Evolutionary conservation across 2,329 filamentous ascomycete genomes (phyloP).

Genomic region (Pestalotiopsis sp.): DNA sequence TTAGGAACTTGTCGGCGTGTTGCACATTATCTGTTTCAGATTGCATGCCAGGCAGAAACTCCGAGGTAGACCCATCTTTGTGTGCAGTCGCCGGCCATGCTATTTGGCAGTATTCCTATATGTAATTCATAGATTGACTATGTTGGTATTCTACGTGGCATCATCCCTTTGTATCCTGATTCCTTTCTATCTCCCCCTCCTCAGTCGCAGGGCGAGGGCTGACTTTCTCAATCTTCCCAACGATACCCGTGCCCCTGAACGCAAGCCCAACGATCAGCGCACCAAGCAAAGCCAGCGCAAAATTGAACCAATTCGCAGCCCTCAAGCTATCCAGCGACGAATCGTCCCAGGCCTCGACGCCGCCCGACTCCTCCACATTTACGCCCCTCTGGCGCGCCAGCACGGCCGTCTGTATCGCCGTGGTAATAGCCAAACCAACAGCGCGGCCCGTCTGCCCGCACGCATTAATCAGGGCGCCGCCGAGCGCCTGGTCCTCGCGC

Average conservation of each 20-base stretch:
- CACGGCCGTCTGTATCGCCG: constrained; percentile 65
- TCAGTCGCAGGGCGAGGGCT: constrained; percentile 13
- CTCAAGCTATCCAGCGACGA: constrained; percentile 50
- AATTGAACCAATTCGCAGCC: constrained; percentile 55
- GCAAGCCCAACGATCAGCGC: constrained; percentile 45
- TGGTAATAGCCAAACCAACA: constrained; percentile 66
- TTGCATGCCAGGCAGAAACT: too few species aligned
- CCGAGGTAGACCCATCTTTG: too few species aligned
- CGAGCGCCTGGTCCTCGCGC: constrained; percentile 65
- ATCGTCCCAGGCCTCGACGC: constrained; percentile 43
- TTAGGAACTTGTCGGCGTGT: too few species aligned
- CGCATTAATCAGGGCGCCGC: constrained; percentile 69
- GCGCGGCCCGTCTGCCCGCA: constrained; percentile 66
- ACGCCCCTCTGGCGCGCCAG: constrained; percentile 51
- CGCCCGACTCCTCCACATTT: constrained; percentile 43
- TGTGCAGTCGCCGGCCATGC: too few species aligned
- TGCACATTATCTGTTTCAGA: too few species aligned
- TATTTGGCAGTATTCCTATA: too few species aligned
- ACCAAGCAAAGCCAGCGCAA: constrained; percentile 45
- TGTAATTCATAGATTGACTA: too few species aligned
- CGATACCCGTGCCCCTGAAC: constrained; percentile 54
- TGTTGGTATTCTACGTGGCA: too few species aligned
- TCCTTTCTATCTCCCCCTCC: constrained; percentile 17
- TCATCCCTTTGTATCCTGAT: too few species aligned
- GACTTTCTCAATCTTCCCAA: constrained; percentile 41